phyloP scores from a whole-genome alignment of 768 basidiomycete genomes.

The Panellus pusillus region DNA sequence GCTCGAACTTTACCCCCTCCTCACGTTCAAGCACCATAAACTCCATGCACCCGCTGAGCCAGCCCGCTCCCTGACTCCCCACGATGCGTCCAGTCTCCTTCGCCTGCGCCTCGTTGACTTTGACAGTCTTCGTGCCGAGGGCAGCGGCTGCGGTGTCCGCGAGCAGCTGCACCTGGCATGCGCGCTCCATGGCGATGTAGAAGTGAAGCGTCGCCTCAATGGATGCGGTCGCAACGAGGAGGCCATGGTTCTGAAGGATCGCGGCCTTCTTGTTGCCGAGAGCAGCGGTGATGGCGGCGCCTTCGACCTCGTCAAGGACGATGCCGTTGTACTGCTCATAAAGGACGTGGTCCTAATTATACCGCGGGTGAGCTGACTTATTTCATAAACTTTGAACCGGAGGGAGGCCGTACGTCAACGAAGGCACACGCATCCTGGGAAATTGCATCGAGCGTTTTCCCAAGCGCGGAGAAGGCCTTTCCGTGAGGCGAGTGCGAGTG shows the following conservation, averaged over 20 bases:
- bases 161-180: conserved; percentile 48
- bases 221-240: conserved; percentile 38
- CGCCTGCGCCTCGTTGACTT: conserved; percentile 31
- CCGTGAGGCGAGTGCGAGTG: conserved; percentile 51
- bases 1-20: conserved; percentile 29
- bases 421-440: conserved; percentile 47
- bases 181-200: conserved; percentile 43
- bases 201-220: conserved; percentile 45
- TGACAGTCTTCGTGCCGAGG: conserved; percentile 24
- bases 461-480: conserved; percentile 49
- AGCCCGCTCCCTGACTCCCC: conserved; percentile 32
- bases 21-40: conserved; percentile 37
- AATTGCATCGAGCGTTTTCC: conserved; percentile 41
- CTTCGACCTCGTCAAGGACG: conserved; percentile 46
- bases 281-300: conserved; percentile 42
- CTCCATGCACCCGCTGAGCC: conserved; percentile 39
- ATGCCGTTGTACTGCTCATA: conserved; percentile 50
- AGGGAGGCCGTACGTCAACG: conserved; percentile 27
- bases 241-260: conserved; percentile 45
- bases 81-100: conserved; percentile 24
- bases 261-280: conserved; percentile 42
- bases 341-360: conserved; percentile 35
- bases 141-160: conserved; percentile 41
- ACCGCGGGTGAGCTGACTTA: neutral
- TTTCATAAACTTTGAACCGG: neutral